Evolutionary conservation across 2,329 filamentous ascomycete species (phyloP).

Genomic region (Helminthosporium solani): DNA sequence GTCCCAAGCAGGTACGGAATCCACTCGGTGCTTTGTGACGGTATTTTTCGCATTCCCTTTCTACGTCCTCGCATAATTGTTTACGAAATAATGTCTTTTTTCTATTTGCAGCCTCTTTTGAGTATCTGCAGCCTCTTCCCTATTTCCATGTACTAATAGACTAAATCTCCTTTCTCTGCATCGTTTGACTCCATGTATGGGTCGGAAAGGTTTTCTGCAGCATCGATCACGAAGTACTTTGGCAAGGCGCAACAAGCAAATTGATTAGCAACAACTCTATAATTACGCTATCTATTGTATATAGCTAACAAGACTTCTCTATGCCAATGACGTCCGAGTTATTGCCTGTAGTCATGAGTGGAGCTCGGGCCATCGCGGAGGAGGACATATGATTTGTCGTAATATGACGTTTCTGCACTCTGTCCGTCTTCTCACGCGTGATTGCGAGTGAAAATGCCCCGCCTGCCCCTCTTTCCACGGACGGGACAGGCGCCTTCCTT

Average conservation of each 20-base stretch:
- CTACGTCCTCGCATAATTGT: neutral
- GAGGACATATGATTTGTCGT: too few relatives aligned
- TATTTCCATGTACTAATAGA: too few relatives aligned
- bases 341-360: too few relatives aligned
- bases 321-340: too few relatives aligned
- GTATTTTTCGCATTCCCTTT: neutral
- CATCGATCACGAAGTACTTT: too few relatives aligned
- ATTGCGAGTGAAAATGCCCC: conserved; percentile 15
- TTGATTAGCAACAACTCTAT: too few relatives aligned
- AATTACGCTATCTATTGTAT: too few relatives aligned
- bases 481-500: conserved; percentile 28
- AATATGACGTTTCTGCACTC: conserved; percentile 1
- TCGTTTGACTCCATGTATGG: too few relatives aligned
- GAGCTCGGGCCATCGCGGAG: conserved; percentile 4
- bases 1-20: conserved; percentile 12
- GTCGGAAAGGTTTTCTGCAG: too few relatives aligned
- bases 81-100: neutral
- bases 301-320: too few relatives aligned
- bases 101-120: neutral
- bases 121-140: neutral
- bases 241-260: too few relatives aligned
- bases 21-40: neutral
- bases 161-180: too few relatives aligned
- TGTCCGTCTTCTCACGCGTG: conserved; percentile 1
- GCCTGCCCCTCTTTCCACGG: conserved; percentile 17